Conservation (phyloP, 495 filamentous ascomycete species). For the Penicillium flavigenum region DNA sequence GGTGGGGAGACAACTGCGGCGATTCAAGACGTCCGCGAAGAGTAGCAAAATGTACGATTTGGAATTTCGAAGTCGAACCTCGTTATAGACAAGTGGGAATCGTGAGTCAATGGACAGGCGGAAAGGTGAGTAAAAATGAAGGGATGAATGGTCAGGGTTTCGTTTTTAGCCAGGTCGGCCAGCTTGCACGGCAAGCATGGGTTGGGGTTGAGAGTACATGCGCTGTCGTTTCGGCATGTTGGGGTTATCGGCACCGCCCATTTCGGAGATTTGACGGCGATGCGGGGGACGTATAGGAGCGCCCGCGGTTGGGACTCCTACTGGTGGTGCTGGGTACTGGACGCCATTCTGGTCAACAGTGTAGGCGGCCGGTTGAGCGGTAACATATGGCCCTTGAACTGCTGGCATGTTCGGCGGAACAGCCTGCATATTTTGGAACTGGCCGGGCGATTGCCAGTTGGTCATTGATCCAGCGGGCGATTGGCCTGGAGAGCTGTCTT, state of each 20-base stretch:
- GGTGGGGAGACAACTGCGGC: slow-evolving; percentile 15
- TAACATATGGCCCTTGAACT: slow-evolving; percentile 54
- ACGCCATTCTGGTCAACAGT: slow-evolving; percentile 54
- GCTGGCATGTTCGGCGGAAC: slow-evolving; percentile 49
- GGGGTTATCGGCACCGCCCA: slow-evolving; percentile 57
- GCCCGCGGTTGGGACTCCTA: slow-evolving; percentile 48
- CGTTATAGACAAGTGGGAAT: slow-evolving; percentile 38
- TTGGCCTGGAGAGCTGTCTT: slow-evolving; percentile 77
- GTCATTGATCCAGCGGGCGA: slow-evolving; percentile 67
- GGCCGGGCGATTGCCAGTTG: slow-evolving; percentile 72
- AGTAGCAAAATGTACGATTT: slow-evolving; percentile 29
- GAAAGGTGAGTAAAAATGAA: slow-evolving; percentile 11
- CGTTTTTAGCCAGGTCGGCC: slow-evolving; percentile 38
- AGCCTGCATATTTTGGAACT: slow-evolving; percentile 63
- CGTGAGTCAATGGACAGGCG: slow-evolving; percentile 31
- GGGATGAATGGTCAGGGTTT: neutral
- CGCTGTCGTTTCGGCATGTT: slow-evolving; percentile 62
- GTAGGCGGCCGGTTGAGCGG: slow-evolving; percentile 43
- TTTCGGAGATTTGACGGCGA: slow-evolving; percentile 66
- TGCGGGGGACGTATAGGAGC: slow-evolving; percentile 46
- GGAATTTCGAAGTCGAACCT: slow-evolving; percentile 18
- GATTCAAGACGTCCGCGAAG: slow-evolving; percentile 18
- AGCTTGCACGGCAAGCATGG: slow-evolving; percentile 48
- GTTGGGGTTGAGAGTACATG: slow-evolving; percentile 56
- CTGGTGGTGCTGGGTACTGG: slow-evolving; percentile 49